Evolutionary conservation across 768 basidiomycete genomes (phyloP), one percentile per base, ranked within the genome.

Genomic region (Suillus ampliporus): DNA sequence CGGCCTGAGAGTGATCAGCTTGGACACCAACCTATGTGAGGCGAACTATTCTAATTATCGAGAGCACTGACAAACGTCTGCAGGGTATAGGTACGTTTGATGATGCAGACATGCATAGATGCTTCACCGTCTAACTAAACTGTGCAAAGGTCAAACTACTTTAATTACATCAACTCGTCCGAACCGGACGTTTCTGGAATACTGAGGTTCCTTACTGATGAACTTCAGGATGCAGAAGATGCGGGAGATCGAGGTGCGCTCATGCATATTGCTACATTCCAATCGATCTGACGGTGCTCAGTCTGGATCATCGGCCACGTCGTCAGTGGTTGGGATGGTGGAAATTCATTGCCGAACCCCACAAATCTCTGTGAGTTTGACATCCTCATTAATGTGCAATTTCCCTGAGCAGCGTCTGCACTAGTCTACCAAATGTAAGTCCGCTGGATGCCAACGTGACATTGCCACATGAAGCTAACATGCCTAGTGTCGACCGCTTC

Each of bases 11-110:
- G 74, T 92, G 37, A 90, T 93, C 61, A 86, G 89, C 40, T 73
- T 93, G 61, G 91, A 93, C 71, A 92, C 90, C 19, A 88, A 92
- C 70, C 68, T 92, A 59, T 93, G 91, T 89, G 73, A 60, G 88
- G 78, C 59, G 52, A 34, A 46, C 57, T 48, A 38, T 19, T n/a
- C 60, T 17, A 26, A n/a, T 9, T 17, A 15, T 14, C 34, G 14
- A 4, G 17, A 21, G 28, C 52, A 40, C 15, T 62, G 19, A 21
- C 6, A 59, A 58, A 58, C 57, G 46, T 62, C 44, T 28, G 34
- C 46, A 77, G 77, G 78, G 74, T 78, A 74, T 59, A 67, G 65
- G 75, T 77, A 54, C 58, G 68, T 60, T 14, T 53, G 26, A 28
- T 28, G 26, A 26, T 40, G 38, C 26, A 26, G 23, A 3, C 23